Conservation (phyloP, 176 grass and related monocot species). For the Zoysia pacifica region DNA sequence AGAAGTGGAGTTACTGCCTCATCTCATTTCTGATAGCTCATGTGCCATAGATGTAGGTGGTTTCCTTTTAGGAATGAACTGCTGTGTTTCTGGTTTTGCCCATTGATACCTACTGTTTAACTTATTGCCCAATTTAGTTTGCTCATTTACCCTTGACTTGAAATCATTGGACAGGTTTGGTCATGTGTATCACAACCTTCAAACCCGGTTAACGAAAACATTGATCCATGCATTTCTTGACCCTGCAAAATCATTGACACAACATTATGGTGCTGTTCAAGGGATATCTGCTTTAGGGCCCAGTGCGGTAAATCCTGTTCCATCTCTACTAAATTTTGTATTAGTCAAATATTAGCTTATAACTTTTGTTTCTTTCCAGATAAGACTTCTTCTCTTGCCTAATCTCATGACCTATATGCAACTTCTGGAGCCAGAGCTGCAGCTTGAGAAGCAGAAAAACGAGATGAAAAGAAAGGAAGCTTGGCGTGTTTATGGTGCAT, state of each 20-base stretch:
- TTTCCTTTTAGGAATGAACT: slow-evolving; percentile 6
- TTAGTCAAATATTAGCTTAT: not conserved
- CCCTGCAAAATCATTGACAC: slow-evolving; percentile 84
- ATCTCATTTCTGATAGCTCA: not conserved
- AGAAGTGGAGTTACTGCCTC: slow-evolving; percentile 1
- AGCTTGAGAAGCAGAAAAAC: slow-evolving; percentile 91
- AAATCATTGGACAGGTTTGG: slow-evolving; percentile 57
- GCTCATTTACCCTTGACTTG: not conserved
- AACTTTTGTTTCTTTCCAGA: slow-evolving; percentile 47
- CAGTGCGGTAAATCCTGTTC: slow-evolving; percentile 53
- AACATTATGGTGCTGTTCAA: slow-evolving; percentile 94
- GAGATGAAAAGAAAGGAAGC: slow-evolving; percentile 95
- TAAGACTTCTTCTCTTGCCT: slow-evolving; percentile 83
- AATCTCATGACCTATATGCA: slow-evolving; percentile 85
- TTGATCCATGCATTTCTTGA: slow-evolving; percentile 89
- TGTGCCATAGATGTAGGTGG: not conserved
- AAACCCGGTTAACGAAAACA: slow-evolving; percentile 69
- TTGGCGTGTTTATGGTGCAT: slow-evolving; percentile 88
- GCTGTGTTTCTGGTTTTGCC: not conserved
- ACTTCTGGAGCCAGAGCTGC: slow-evolving; percentile 83
- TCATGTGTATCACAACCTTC: slow-evolving; percentile 87
- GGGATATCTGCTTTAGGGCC: slow-evolving; percentile 84
- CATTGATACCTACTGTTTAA: not conserved
- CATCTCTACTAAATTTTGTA: slow-evolving; percentile 24
- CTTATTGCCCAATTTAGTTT: not conserved